Conservation (phyloP, 225 moss, liverwort and hornwort species). For the Physcomitrium patens region DNA sequence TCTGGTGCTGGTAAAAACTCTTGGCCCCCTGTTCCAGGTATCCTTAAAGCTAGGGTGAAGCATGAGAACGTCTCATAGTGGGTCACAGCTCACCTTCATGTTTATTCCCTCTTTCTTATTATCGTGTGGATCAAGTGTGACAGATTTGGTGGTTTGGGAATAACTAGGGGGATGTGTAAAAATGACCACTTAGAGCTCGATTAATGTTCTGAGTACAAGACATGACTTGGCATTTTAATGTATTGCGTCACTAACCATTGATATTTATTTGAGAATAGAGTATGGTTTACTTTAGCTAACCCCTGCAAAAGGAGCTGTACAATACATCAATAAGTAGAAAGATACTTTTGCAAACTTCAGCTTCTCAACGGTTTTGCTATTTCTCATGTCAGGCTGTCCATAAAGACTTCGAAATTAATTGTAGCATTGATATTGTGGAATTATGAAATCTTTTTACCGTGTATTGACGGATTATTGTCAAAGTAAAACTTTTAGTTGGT, state of each 20-base stretch:
- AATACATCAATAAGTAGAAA: conserved; percentile 38
- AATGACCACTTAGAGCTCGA: conserved; percentile 39
- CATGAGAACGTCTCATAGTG: conserved; percentile 75
- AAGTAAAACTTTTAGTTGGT: no score
- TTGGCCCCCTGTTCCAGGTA: conserved; percentile 84
- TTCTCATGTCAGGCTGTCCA: no score
- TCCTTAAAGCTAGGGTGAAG: conserved; percentile 94
- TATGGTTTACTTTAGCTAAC: conserved; percentile 35
- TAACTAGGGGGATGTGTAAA: conserved; percentile 51
- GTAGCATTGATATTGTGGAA: no score
- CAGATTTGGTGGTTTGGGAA: conserved; percentile 39
- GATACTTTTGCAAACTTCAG: conserved; percentile 33
- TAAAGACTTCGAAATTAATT: no score
- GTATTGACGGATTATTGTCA: no score
- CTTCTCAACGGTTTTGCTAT: not conserved
- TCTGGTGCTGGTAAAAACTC: conserved; percentile 70
- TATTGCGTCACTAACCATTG: conserved; percentile 54
- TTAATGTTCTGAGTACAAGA: conserved; percentile 51
- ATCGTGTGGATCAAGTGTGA: conserved; percentile 27
- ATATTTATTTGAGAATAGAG: conserved; percentile 66
- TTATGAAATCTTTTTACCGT: no score
- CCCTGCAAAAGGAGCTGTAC: conserved; percentile 55
- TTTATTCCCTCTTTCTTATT: conserved; percentile 29
- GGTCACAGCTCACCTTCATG: not conserved
- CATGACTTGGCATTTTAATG: conserved; percentile 48